phyloP scores from a whole-genome alignment of 768 basidiomycete genomes.

The Phylloporus sp. region DNA sequence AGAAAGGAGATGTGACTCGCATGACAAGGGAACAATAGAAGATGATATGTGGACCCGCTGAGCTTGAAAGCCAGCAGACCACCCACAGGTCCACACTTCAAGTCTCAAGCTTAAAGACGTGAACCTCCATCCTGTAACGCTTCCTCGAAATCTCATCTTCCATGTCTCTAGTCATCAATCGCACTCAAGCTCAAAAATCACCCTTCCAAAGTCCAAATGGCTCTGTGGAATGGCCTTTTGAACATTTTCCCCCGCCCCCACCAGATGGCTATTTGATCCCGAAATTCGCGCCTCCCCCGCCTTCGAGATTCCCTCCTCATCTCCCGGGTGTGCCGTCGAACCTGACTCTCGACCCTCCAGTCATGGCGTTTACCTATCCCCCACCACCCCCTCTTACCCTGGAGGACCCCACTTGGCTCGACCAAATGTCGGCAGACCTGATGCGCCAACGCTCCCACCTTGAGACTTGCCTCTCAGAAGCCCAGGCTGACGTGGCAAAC shows the following conservation, averaged over 20 bases:
- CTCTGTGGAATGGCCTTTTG: slow-evolving; percentile 24
- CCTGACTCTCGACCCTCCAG: slow-evolving; percentile 20
- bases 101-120: not conserved
- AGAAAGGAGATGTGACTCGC: not conserved
- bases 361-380: slow-evolving; percentile 26
- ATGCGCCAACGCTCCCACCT: slow-evolving; percentile 24
- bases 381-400: slow-evolving; percentile 22
- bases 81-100: slow-evolving; percentile 1
- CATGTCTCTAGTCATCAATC: not conserved
- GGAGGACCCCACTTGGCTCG: slow-evolving; percentile 27
- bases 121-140: too few species aligned
- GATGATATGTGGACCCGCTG: not conserved
- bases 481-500: slow-evolving; percentile 15
- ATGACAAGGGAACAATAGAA: slow-evolving; percentile 10
- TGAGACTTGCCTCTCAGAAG: slow-evolving; percentile 11
- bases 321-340: slow-evolving; percentile 6
- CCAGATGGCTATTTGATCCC: slow-evolving; percentile 24
- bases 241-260: slow-evolving; percentile 27
- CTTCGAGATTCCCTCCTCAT: slow-evolving; percentile 12
- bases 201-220: not conserved
- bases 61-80: not conserved
- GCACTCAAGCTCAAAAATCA: not conserved
- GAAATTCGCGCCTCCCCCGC: slow-evolving; percentile 16
- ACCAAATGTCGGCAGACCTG: slow-evolving; percentile 24
- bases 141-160: slow-evolving; percentile 1